A percentile compares a stretch with the other conserved stretches of the same genome.
Evolutionary conservation across 2,329 filamentous ascomycete genomes (phyloP).

Genomic region (Hypoxylon sp.): DNA sequence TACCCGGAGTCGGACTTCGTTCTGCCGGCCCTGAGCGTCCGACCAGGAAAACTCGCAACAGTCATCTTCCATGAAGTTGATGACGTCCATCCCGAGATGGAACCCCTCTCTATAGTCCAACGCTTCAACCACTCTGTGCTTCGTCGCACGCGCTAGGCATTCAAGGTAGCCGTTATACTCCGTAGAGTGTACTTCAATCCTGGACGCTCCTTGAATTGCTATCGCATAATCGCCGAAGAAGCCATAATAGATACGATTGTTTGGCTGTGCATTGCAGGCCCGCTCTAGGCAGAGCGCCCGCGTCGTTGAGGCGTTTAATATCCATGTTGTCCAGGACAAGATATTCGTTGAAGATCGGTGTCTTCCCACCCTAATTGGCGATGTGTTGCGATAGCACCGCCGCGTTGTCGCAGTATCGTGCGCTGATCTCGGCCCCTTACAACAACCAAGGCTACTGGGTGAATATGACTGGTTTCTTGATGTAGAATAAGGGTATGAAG

Average conservation of each 20-base stretch:
- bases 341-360: slow-evolving; percentile 75
- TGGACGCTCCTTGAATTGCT: neutral
- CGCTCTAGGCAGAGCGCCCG: neutral
- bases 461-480: too few relatives aligned
- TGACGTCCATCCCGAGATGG: neutral
- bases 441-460: too few relatives aligned
- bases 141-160: neutral
- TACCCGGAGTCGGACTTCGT: neutral
- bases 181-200: neutral
- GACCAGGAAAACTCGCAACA: neutral
- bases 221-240: neutral
- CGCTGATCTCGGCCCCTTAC: slow-evolving; percentile 92
- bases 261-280: neutral
- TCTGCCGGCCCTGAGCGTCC: neutral
- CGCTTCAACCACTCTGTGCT: neutral
- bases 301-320: neutral
- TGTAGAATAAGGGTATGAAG: too few relatives aligned
- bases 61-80: neutral
- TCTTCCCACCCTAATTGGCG: slow-evolving; percentile 94
- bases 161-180: neutral
- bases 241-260: neutral
- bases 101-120: neutral
- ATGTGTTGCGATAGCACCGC: slow-evolving; percentile 92
- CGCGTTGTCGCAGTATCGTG: slow-evolving; percentile 94
- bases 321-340: neutral